A percentile compares a stretch with the other conserved stretches of the same genome.
phyloP scores from a whole-genome alignment of 2,329 filamentous ascomycete genomes.

The Aspergillus novoparasiticus region DNA sequence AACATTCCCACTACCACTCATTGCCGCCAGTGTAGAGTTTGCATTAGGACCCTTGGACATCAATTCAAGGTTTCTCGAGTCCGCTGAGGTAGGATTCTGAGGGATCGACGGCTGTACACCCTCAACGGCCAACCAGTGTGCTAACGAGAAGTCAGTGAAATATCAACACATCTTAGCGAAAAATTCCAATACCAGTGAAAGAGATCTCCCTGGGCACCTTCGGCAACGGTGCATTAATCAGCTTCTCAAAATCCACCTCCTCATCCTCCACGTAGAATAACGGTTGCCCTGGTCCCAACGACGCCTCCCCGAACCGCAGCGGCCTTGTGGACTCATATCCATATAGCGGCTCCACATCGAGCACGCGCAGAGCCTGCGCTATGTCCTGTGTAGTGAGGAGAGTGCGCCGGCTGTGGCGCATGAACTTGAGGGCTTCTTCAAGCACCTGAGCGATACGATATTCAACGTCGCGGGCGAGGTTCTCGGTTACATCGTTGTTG shows the following conservation, averaged over 20 bases:
- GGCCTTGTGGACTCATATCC: constrained; percentile 93
- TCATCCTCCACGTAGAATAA: constrained; percentile 98
- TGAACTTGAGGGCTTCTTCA: constrained; percentile 91
- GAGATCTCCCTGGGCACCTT: constrained; percentile 92
- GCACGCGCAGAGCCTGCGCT: constrained; percentile 76
- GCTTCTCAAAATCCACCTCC: constrained; percentile 97
- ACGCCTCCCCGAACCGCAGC: constrained; percentile 89
- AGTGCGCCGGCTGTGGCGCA: constrained; percentile 87
- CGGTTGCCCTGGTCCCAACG: constrained; percentile 87
- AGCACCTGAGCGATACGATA: constrained; percentile 92
- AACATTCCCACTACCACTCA: constrained; percentile 80
- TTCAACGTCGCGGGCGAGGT: constrained; percentile 90
- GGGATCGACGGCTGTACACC: constrained; percentile 95
- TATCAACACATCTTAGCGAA: constrained; percentile 9
- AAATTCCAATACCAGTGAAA: constrained; percentile 70
- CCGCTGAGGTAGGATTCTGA: constrained; percentile 87
- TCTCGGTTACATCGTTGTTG: constrained; percentile 81
- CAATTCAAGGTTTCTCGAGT: constrained; percentile 81
- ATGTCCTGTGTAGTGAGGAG: constrained; percentile 88
- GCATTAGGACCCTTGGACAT: constrained; percentile 87
- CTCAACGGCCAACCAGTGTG: constrained; percentile 96
- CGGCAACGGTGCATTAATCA: constrained; percentile 93
- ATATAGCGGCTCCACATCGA: constrained; percentile 94
- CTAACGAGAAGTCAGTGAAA: constrained; percentile 48
- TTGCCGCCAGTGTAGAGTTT: constrained; percentile 79